Base-by-base conservation (phyloP, 2,329 filamentous ascomycete species). In the Dothistroma septosporum region DNA sequence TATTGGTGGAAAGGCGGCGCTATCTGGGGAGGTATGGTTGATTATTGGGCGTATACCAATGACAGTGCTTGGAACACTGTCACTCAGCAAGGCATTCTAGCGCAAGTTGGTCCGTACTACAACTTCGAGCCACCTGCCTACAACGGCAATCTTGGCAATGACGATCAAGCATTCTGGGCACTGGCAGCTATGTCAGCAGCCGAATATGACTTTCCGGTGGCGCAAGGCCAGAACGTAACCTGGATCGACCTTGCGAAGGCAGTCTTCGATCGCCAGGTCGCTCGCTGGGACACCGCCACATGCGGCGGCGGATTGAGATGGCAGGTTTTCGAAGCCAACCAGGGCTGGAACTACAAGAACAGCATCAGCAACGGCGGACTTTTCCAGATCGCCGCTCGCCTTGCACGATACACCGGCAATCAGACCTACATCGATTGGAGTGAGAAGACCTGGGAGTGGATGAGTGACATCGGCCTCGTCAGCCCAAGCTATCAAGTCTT, bases 241-340 rank as follows among this genome's bases (percentile, higher is more conserved):
- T 96, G 89, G 89, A 81, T 94, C n/a, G 85, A 87, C 7, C 81
- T 94, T 57, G 87, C 84, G 0, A 88, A 92, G 73, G 88, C 87
- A 11, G 88, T 91, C 1, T 95, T 93, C 75, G 91, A 93, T 77
- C 86, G 88, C 55, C 91, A 91, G 70, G 85, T 84, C 1, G 75
- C 76, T 21, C 84, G 90, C 22, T 93, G 90, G 88, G 87, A 94
- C 67, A 77, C 76, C 2, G 69, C 76, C 0, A 80, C 79, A 0
- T 96, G 91, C 74, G 79, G 77, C 52, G 91, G 91, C 54, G 91
- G 91, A 10, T 76, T 96, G 66, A 85, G 88, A 64, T 96, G 92
- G 92, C 91, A 96, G 77, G 89, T 95, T 63, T 92, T 88, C 77
- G 81, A 84, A 12, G 90, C 87, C 77, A 92, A 92, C 76, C 84